These are phyloP conservation scores for Pseudomonodictys pantanalensis DNA, from an alignment of 495 filamentous ascomycete species.

Conservation along the genomic window DNA sequence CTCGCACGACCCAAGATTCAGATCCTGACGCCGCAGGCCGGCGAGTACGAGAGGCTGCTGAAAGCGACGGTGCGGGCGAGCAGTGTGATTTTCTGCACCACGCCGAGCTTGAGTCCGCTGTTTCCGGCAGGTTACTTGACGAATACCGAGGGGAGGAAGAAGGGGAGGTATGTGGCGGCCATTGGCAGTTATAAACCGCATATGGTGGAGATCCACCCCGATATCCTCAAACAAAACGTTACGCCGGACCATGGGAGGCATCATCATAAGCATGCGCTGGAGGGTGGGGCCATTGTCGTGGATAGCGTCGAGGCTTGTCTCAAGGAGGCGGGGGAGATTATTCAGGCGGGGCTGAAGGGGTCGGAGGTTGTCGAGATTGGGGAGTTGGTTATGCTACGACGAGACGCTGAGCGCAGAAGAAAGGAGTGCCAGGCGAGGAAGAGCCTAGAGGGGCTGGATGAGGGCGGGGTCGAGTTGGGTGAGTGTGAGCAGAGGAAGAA, in stretches of 20 bases:
- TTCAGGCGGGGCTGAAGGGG: conserved; percentile 67
- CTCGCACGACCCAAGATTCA: conserved; percentile 58
- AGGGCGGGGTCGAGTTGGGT: conserved; percentile 23
- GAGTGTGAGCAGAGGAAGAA: conserved; percentile 27
- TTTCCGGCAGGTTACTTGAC: conserved; percentile 66
- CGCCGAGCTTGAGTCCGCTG: conserved; percentile 58
- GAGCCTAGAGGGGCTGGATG: conserved; percentile 20
- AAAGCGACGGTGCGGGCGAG: conserved; percentile 64
- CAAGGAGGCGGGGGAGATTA: conserved; percentile 84
- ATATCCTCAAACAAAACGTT: conserved; percentile 69
- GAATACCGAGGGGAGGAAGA: conserved; percentile 63
- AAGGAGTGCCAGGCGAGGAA: conserved; percentile 35
- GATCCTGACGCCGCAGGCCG: conserved; percentile 67
- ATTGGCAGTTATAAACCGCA: conserved; percentile 80
- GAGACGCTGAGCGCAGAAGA: conserved; percentile 36
- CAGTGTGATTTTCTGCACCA: conserved; percentile 80
- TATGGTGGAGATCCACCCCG: conserved; percentile 82
- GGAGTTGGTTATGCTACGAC: conserved; percentile 73
- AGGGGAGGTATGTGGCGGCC: conserved; percentile 72
- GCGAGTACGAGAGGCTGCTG: conserved; percentile 65
- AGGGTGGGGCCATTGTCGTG: conserved; percentile 76
- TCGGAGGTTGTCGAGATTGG: conserved; percentile 82
- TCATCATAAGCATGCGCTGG: conserved; percentile 67
- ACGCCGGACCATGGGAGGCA: conserved; percentile 53
- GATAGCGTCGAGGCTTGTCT: conserved; percentile 77